phyloP scores from a whole-genome alignment of 495 filamentous ascomycete genomes.

The Astrothelium macrocarpum region DNA sequence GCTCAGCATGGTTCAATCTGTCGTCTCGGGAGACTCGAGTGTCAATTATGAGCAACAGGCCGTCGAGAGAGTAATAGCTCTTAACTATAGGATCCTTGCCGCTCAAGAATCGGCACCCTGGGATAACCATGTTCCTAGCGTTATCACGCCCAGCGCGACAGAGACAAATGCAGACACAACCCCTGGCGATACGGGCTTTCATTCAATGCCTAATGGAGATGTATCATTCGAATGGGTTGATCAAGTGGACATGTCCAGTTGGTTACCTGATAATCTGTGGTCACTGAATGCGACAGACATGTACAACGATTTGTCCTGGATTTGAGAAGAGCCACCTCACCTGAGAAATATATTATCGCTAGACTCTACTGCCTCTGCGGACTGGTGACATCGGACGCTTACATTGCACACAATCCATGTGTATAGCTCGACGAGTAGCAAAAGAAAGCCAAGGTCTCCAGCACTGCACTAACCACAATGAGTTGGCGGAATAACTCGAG shows the following conservation, averaged over 20 bases:
- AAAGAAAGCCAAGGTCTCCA: too few species aligned
- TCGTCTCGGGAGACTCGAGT: background rate
- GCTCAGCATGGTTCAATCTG: background rate
- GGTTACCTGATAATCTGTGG: background rate
- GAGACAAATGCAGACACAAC: background rate
- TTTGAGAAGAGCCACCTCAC: background rate
- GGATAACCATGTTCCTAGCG: background rate
- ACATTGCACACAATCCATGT: too few species aligned
- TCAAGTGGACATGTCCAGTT: background rate
- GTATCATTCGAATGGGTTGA: background rate
- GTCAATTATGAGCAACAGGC: constrained; percentile 18
- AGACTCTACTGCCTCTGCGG: too few species aligned
- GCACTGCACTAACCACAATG: too few species aligned
- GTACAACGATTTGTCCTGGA: background rate
- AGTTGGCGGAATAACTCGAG: too few species aligned
- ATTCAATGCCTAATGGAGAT: background rate
- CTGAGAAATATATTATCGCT: background rate
- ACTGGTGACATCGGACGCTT: too few species aligned
- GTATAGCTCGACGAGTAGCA: too few species aligned
- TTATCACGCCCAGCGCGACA: background rate
- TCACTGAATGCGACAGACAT: background rate
- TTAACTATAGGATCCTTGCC: constrained; percentile 21
- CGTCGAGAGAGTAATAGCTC: constrained; percentile 19
- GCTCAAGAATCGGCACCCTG: constrained; percentile 17
- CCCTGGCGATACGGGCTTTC: background rate